Base-by-base conservation (phyloP, 2,329 filamentous ascomycete genomes). In the Hymenoscyphus infarciens region DNA sequence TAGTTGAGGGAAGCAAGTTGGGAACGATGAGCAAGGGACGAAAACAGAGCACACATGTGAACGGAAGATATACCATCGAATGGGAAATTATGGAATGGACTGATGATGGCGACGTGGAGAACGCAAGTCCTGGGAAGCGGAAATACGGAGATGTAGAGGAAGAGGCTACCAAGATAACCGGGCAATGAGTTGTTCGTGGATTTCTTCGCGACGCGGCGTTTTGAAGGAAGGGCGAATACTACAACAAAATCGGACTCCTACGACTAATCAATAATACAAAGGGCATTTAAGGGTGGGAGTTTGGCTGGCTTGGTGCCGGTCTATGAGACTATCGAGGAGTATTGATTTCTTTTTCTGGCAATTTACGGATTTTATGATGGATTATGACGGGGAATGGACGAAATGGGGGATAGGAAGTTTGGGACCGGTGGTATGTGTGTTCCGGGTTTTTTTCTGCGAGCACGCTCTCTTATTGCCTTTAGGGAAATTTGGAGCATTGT, bases 1-100 rank as follows among this genome's bases (percentile, higher is more conserved):
- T 96, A 80, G 83, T 96, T 2, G 84, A 90, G 70, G 88, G 91
- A 60, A 93, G 90, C 68, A 81, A 81, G 45, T 77, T 96, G 52
- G 90, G 90, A 1, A 86, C 82, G 58, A 80, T 89, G 75, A 86
- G 85, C 73, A 84, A 84, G 59, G 77, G 82, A 71, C 81, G 80
- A 64, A 84, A 85, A 16, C 82, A 83, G 62, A 75, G 76, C 56
- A 72, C 74, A 58, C 87, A 83, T 58, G 77, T 77, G n/a, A 86
- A 91, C 72, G 88, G 88, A 16, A 81, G 79, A 31, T 83, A 87
- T 42, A 84, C 80, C 54, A 82, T 95, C 11, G 88, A 95, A 72
- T 96, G 91, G 90, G 92, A 96, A 76, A 82, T 97, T 66, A 81
- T 88, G 45, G 92, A 97, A 76, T 93, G 84, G 81, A 83, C 80